Evolutionary conservation across 1,284 basidiomycete species (phyloP).

Genomic region (Pholiota adiposa): DNA sequence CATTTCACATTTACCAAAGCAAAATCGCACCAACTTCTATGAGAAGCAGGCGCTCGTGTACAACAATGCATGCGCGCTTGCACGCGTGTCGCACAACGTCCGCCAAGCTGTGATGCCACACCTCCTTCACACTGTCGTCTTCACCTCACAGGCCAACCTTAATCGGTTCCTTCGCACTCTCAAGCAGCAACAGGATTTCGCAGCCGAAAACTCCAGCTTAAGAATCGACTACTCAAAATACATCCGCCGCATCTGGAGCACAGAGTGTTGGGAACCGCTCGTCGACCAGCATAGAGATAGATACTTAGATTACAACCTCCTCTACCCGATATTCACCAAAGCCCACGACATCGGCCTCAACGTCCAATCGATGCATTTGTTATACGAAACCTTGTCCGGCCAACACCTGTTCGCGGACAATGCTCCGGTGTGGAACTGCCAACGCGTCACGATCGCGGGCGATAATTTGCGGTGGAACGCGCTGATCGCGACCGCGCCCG

Average conservation of each 20-base stretch:
- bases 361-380: slow-evolving; percentile 33
- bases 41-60: slow-evolving; percentile 25
- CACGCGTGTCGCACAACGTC: slow-evolving; percentile 35
- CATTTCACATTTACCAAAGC: slow-evolving; percentile 1
- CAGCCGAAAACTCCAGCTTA: slow-evolving; percentile 26
- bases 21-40: background rate
- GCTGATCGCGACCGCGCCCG: slow-evolving; percentile 33
- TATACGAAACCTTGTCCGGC: slow-evolving; percentile 33
- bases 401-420: slow-evolving; percentile 15
- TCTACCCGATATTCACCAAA: slow-evolving; percentile 33
- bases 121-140: slow-evolving; percentile 41
- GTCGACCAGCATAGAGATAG: slow-evolving; percentile 23
- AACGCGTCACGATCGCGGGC: slow-evolving; percentile 36
- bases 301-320: slow-evolving; percentile 27
- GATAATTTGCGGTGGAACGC: slow-evolving; percentile 37
- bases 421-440: slow-evolving; percentile 31
- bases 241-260: slow-evolving; percentile 38
- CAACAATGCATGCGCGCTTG: slow-evolving; percentile 33
- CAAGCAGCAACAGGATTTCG: slow-evolving; percentile 27
- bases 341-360: slow-evolving; percentile 34
- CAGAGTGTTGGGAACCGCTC: slow-evolving; percentile 30
- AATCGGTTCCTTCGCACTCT: slow-evolving; percentile 36
- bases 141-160: slow-evolving; percentile 29
- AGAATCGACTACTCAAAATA: slow-evolving; percentile 33
- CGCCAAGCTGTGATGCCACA: slow-evolving; percentile 38